These are phyloP conservation scores for Lindgomyces ingoldianus DNA, from an alignment of 495 filamentous ascomycete genomes.

Conservation along the genomic window DNA sequence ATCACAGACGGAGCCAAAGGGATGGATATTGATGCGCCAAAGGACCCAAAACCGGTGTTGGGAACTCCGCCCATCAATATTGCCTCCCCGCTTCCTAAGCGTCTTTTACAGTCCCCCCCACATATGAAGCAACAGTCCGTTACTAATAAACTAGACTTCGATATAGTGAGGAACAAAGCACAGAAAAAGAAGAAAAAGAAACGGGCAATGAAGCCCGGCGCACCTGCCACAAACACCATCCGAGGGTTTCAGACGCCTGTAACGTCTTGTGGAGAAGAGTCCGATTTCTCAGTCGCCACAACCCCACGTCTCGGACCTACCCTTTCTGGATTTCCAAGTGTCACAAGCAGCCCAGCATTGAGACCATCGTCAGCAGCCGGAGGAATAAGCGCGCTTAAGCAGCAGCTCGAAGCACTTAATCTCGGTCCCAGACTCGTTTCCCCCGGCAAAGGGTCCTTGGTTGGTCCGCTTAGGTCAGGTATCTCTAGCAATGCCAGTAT, in stretches of 20 bases:
- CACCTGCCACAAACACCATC: constrained; percentile 69
- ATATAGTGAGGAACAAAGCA: constrained; percentile 40
- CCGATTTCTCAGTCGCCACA: constrained; percentile 62
- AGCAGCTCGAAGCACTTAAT: constrained; percentile 71
- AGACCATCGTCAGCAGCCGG: constrained; percentile 60
- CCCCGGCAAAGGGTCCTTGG: constrained; percentile 13
- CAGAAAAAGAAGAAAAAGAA: constrained; percentile 54
- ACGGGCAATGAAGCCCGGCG: constrained; percentile 47
- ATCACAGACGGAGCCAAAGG: constrained; percentile 5
- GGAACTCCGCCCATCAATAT: constrained; percentile 36
- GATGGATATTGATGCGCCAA: constrained; percentile 27
- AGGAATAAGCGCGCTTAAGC: constrained; percentile 76
- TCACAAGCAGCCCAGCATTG: constrained; percentile 57
- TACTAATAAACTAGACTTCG: constrained; percentile 43
- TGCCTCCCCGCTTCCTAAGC: constrained; percentile 27
- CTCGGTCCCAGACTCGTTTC: constrained; percentile 39
- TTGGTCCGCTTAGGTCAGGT: constrained; percentile 30
- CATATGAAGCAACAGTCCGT: constrained; percentile 4
- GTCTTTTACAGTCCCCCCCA: constrained; percentile 18
- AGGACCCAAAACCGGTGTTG: background rate
- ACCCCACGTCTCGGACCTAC: constrained; percentile 48
- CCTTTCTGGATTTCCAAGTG: constrained; percentile 40
- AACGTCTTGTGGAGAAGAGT: constrained; percentile 83
- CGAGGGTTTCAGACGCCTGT: constrained; percentile 81
- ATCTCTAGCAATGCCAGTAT: constrained; percentile 57